These are phyloP conservation scores for Botrytis tulipae DNA, from an alignment of 2,329 filamentous ascomycete species.

Conservation along the genomic window DNA sequence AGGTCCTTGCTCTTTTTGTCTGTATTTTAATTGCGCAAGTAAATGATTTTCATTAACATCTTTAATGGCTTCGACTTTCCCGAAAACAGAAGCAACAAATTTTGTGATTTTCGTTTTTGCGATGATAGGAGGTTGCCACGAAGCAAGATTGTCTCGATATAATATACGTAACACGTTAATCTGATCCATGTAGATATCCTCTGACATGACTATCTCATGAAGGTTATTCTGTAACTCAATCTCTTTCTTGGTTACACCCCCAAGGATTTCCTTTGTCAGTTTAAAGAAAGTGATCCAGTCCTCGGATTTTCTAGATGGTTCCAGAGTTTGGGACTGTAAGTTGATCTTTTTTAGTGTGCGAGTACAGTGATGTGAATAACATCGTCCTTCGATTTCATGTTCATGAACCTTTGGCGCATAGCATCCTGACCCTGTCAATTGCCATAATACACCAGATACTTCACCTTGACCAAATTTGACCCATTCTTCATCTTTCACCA, in stretches of 20 bases:
- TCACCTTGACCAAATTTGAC: slow-evolving; percentile 81
- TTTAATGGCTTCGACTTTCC: slow-evolving; percentile 83
- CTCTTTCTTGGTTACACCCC: slow-evolving; percentile 76
- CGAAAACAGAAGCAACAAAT: slow-evolving; percentile 85
- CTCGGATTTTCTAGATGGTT: slow-evolving; percentile 63
- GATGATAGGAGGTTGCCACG: slow-evolving; percentile 76
- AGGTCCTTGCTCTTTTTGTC: slow-evolving; percentile 93
- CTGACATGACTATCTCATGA: slow-evolving; percentile 91
- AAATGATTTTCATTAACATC: slow-evolving; percentile 91
- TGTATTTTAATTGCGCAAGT: slow-evolving; percentile 89
- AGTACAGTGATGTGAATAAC: slow-evolving; percentile 92
- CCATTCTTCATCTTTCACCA: slow-evolving; percentile 94
- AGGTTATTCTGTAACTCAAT: slow-evolving; percentile 89
- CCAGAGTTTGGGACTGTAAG: slow-evolving; percentile 68
- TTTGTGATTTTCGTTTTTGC: slow-evolving; percentile 71
- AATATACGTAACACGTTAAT: slow-evolving; percentile 81
- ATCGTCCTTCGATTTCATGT: slow-evolving; percentile 65
- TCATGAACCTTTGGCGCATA: slow-evolving; percentile 81
- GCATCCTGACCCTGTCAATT: slow-evolving; percentile 86
- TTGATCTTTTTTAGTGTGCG: slow-evolving; percentile 94
- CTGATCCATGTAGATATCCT: slow-evolving; percentile 87
- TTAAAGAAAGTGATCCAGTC: slow-evolving; percentile 92
- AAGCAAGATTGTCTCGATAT: slow-evolving; percentile 77
- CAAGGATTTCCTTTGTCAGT: slow-evolving; percentile 72
- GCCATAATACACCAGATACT: slow-evolving; percentile 88